Base-by-base conservation (phyloP, 345 rosid species). In the Nasturtium officinale region DNA sequence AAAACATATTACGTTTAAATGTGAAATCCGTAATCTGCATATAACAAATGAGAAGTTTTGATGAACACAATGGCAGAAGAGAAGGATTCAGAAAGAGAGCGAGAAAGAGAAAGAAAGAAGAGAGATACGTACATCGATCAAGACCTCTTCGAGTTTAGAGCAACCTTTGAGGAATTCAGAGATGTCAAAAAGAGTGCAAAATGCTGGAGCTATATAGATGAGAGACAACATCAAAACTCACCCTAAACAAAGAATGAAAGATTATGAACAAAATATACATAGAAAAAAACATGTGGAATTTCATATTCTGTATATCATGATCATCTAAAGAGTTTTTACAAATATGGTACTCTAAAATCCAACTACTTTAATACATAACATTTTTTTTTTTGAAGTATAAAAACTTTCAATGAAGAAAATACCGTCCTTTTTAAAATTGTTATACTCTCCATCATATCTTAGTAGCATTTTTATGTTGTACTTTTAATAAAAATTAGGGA, bases 11-110 rank as follows among this genome's bases (percentile, higher is more conserved):
- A 32, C 13, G 12, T 65, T 37, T 43, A 48, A 74, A 74, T 35
- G 72, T 65, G 52, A 65, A 74, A 42, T 57, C 13, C 5, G 33
- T 25, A 32, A 73, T 33, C 77, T 73, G 65, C 51, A 9, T 12
- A 53, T 50, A 40, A n/a, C 28, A 75, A 58, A 59, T 5, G 5
- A 57, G 35, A n/a, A 35, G 1, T 25, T 26, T 35, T 42, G 7
- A 4, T 17, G 9, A 7, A 69, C 15, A 5, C 5, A 38, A 10
- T 8, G 9, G 21, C 3, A 6, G 28, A 20, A 38, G 17, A 38
- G 18, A 28, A 43, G 47, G 15, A 43, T 43, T 15, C 5, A 53
- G 35, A 28, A 8, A 13, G 58, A 13, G 58, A 13, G 11, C 5
- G 9, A 53, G 35, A 28, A 8, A 6, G 58, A 23, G 25, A 13